Evolutionary conservation across 2,329 filamentous ascomycete genomes (phyloP), one percentile per base, ranked within the genome.

Genomic region (Beauveria australis): DNA sequence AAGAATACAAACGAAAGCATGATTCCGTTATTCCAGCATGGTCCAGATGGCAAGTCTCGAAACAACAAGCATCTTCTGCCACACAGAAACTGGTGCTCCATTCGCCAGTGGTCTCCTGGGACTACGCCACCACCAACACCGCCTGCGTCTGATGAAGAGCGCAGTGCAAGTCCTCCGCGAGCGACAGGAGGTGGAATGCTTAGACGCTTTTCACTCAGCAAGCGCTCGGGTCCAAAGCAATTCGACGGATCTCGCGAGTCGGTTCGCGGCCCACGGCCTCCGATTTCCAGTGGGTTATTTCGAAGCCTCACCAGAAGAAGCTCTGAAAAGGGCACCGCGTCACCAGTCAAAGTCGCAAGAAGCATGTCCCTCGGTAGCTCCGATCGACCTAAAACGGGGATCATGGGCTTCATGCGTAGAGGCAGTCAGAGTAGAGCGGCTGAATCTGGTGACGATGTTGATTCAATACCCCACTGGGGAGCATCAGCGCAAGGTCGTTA

Each of bases 71-170:
- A 88, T 63, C 79, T 99, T 1, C 79, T 97, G 10, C 92, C 92
- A 22, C 88, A 94, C 62, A 84, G 94, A 37, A 99, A 99, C 72
- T 99, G 93, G 90, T 97, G 93, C 72, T 90, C 91, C 3, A 96
- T 99, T 67, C 84, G 89, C 58, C 82, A 89, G 70, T 97, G 96
- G 75, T 79, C 84, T 10, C 92, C 92, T 2, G 91, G 90, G 3
- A 78, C 76, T 40, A 95, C 90, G 1, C 92, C 92, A 14, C 84
- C 85, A 1, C 79, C 82, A 3, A 86, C 88, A 1, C 91, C 90
- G 3, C 81, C 78, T 30, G 74, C 71, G 9, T 78, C 82, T 1
- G 74, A 78, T 51, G 73, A 78, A 62, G 78, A 80, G 44, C 64
- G 76, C 37, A 73, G 70, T 56, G 73, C 76, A 3, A 76, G 68